Conservation (phyloP, 768 basidiomycete species). For the Cyathus striatus region DNA sequence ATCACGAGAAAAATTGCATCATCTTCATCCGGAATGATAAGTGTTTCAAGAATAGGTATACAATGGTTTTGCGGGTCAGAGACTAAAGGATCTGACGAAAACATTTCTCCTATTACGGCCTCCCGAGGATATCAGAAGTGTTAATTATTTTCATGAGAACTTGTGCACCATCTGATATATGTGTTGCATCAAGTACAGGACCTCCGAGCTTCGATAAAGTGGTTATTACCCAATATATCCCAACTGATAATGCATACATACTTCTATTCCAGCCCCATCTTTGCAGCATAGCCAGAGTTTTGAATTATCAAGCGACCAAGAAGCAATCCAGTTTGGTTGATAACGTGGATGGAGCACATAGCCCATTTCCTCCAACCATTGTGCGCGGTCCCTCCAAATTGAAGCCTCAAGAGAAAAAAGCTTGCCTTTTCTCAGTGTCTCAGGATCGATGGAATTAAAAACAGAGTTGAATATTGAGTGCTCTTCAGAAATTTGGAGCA, state of each 20-base stretch:
- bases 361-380: slow-evolving; percentile 20
- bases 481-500: no score
- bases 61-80: slow-evolving; percentile 27
- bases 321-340: slow-evolving; percentile 19
- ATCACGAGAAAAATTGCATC: slow-evolving; percentile 18
- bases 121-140: slow-evolving; percentile 18
- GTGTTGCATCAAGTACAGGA: slow-evolving; percentile 23
- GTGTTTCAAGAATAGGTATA: slow-evolving; percentile 19
- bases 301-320: slow-evolving; percentile 14
- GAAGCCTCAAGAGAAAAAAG: slow-evolving; percentile 6
- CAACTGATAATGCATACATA: background rate
- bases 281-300: slow-evolving; percentile 2
- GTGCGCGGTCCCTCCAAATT: slow-evolving; percentile 17
- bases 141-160: slow-evolving; percentile 23
- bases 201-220: background rate
- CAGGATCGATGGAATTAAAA: no score
- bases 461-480: no score
- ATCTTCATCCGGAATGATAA: slow-evolving; percentile 13
- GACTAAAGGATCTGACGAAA: slow-evolving; percentile 8
- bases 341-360: slow-evolving; percentile 27
- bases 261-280: slow-evolving; percentile 2
- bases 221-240: background rate
- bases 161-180: slow-evolving; percentile 19
- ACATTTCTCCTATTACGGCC: slow-evolving; percentile 19
- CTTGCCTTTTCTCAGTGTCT: slow-evolving; percentile 1